phyloP scores from a whole-genome alignment of 306 rosid species.

The Elaeagnus macrophylla region DNA sequence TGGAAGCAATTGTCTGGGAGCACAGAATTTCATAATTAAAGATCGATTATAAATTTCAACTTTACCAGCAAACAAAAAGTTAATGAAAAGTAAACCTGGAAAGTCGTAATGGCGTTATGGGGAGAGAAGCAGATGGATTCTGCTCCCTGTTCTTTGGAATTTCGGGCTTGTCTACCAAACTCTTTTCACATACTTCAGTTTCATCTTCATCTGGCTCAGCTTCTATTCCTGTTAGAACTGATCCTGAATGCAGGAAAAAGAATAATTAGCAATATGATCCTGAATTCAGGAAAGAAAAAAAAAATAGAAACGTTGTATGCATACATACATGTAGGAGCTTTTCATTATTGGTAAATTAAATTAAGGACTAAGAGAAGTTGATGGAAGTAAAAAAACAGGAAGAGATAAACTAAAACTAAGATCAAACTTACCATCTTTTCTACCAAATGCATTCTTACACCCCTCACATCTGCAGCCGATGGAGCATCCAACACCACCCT shows the following conservation, averaged over 20 bases:
- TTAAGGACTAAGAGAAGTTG: neutral
- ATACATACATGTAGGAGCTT: too few species aligned
- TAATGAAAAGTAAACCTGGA: conserved; percentile 40
- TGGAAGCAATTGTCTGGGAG: conserved; percentile 9
- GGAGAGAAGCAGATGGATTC: conserved; percentile 34
- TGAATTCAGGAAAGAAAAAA: too few species aligned
- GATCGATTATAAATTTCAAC: neutral
- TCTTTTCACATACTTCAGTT: conserved; percentile 41
- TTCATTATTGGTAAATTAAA: too few species aligned
- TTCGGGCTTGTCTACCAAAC: conserved; percentile 38
- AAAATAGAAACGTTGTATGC: too few species aligned
- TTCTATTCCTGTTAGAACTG: conserved; percentile 37
- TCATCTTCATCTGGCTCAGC: conserved; percentile 64
- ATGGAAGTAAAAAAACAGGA: neutral
- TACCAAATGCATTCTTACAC: conserved; percentile 25
- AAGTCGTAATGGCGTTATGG: conserved; percentile 47
- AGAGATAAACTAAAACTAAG: neutral
- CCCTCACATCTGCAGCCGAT: conserved; percentile 21
- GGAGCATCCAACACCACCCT: conserved; percentile 31
- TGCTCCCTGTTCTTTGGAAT: conserved; percentile 44
- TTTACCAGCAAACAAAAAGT: neutral
- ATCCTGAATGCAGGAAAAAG: conserved; percentile 29
- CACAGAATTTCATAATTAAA: neutral
- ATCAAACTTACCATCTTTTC: conserved; percentile 12
- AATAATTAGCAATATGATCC: too few species aligned